Evolutionary conservation across 1,284 basidiomycete genomes (phyloP).

Genomic region (Singerocomus inundabilis): DNA sequence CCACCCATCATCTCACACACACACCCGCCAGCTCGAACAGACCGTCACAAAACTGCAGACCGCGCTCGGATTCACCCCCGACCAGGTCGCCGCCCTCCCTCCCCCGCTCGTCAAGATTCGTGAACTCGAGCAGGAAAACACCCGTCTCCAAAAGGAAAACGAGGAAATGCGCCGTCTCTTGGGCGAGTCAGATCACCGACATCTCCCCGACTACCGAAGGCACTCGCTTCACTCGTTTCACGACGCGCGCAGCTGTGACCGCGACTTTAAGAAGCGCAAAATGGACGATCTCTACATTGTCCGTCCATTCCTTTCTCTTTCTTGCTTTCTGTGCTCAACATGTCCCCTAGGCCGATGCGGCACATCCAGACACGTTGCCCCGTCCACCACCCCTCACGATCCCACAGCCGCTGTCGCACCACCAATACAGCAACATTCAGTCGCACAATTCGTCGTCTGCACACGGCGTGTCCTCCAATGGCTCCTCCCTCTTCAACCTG

Average conservation of each 20-base stretch:
- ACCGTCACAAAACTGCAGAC: slow-evolving; percentile 79
- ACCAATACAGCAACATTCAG: slow-evolving; percentile 30
- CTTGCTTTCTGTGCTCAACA: background rate
- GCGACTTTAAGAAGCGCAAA: slow-evolving; percentile 65
- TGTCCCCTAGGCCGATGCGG: slow-evolving; percentile 22
- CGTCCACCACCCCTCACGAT: slow-evolving; percentile 65
- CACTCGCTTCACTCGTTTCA: slow-evolving; percentile 40
- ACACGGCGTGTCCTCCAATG: slow-evolving; percentile 34
- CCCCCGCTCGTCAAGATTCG: slow-evolving; percentile 68
- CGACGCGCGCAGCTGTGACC: slow-evolving; percentile 50
- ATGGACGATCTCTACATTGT: slow-evolving; percentile 61
- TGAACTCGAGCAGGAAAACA: slow-evolving; percentile 75
- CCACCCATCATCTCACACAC: too few species aligned
- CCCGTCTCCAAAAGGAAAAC: slow-evolving; percentile 63
- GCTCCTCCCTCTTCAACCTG: slow-evolving; percentile 47
- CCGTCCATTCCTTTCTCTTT: slow-evolving; percentile 9
- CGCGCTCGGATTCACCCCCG: slow-evolving; percentile 63
- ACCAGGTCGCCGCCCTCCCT: slow-evolving; percentile 66
- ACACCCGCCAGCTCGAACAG: slow-evolving; percentile 76
- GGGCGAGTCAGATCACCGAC: slow-evolving; percentile 39
- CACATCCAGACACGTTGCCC: slow-evolving; percentile 39
- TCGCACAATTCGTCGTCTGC: slow-evolving; percentile 34
- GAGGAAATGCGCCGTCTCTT: slow-evolving; percentile 66
- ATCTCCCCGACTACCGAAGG: slow-evolving; percentile 43
- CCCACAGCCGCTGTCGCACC: slow-evolving; percentile 45